Conservation (phyloP, 2,329 filamentous ascomycete genomes). For the Fusarium sp. region DNA sequence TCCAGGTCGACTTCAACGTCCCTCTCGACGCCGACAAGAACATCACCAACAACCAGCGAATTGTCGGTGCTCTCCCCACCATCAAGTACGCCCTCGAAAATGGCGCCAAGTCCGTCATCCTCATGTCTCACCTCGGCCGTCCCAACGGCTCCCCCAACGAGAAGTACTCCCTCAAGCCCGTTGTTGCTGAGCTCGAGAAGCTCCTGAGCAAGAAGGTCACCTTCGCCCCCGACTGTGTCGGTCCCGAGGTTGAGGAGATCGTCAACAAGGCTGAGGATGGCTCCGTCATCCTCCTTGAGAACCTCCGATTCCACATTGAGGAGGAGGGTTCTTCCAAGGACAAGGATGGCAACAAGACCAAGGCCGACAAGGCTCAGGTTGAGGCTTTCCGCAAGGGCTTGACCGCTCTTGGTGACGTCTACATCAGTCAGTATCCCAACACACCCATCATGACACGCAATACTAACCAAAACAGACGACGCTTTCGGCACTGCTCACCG, state of each 20-base stretch:
- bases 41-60: conserved; percentile 98
- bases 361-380: conserved; percentile 94
- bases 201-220: conserved; percentile 85
- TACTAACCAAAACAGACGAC: conserved; percentile 73
- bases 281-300: conserved; percentile 91
- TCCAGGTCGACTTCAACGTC: conserved; percentile 98
- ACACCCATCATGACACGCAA: neutral
- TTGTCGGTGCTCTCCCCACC: conserved; percentile 92
- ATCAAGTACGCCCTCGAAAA: conserved; percentile 94
- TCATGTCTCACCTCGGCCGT: conserved; percentile 99
- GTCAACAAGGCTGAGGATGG: conserved; percentile 86
- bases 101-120: conserved; percentile 89
- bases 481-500: conserved; percentile 98
- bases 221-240: conserved; percentile 91
- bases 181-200: conserved; percentile 92
- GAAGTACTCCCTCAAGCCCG: conserved; percentile 95
- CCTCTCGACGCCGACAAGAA: conserved; percentile 93
- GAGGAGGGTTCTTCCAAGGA: conserved; percentile 98
- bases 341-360: conserved; percentile 93
- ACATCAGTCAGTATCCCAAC: conserved; percentile 79
- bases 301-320: conserved; percentile 97
- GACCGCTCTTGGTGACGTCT: conserved; percentile 94
- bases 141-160: conserved; percentile 89
- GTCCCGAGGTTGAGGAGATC: conserved; percentile 86
- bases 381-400: conserved; percentile 94